Conservation (phyloP, 768 basidiomycete species). For the Lentinula sp. region DNA sequence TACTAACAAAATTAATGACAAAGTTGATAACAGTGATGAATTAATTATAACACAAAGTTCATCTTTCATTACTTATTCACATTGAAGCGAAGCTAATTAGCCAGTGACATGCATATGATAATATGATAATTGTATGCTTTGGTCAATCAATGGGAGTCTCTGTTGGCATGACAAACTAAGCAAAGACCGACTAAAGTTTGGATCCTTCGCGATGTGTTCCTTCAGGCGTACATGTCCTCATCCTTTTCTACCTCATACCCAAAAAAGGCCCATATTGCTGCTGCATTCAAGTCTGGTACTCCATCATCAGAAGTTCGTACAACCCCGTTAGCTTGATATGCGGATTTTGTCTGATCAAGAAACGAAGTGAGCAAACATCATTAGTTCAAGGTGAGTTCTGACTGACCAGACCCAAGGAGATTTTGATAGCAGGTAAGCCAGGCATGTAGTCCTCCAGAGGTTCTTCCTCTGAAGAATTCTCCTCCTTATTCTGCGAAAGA, state of each 20-base stretch:
- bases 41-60: no score
- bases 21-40: no score
- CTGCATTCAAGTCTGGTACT: slow-evolving; percentile 41
- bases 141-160: no score
- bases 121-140: no score
- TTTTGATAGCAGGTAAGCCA: slow-evolving; percentile 48
- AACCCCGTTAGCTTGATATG: slow-evolving; percentile 40
- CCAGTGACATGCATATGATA: no score
- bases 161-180: no score
- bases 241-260: slow-evolving; percentile 33
- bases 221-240: slow-evolving; percentile 16
- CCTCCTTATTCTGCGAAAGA: neutral
- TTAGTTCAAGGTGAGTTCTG: no score
- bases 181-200: no score
- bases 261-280: slow-evolving; percentile 38
- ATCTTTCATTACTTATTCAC: no score
- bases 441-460: slow-evolving; percentile 42
- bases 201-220: no score
- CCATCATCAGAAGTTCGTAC: slow-evolving; percentile 39
- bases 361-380: neutral
- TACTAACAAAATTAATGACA: no score
- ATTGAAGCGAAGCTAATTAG: no score
- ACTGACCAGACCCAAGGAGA: slow-evolving; percentile 54
- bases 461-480: slow-evolving; percentile 6
- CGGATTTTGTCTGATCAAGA: slow-evolving; percentile 28